Base-by-base conservation (phyloP, 2,329 filamentous ascomycete genomes). In the Colletotrichum orchidophilum region DNA sequence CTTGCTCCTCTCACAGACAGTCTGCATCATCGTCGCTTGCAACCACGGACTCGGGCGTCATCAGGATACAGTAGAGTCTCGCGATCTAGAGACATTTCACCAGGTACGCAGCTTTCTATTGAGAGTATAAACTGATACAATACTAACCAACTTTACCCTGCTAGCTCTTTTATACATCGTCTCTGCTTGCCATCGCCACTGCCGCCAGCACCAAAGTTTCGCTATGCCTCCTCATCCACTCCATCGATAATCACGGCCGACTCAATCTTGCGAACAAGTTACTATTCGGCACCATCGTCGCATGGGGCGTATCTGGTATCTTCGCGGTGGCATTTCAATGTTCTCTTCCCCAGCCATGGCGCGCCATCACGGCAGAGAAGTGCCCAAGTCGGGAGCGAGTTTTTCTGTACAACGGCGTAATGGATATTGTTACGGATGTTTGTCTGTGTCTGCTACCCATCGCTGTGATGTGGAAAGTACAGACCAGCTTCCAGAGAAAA, bases 401-500 rank as follows among this genome's bases (percentile, higher is more conserved):
- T 11, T 65, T 49, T 9, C 53, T 65, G 3, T 65, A 65, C 53
- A 65, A 65, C 1, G 53, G 63, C 1, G 12, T 52, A 9, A 50
- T 58, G 63, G 53, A 65, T 5, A 27, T 65, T 8, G 4, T 3
- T 27, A 65, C 63, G 8, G 53, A 59, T 18, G 21, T 65, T 4
- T n/a, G n/a, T 0, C 53, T 65, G 15, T 59, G 63, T n/a, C 7
- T 35, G 18, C 53, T 58, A 6, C 63, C 53, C 12, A 27, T 65
- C 15, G 63, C 63, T 12, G 59, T 65, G 63, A 50, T 65, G 35
- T 59, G 63, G 63, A 65, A 65, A 18, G 63, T 65, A 6, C 63
- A 65, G 53, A 65, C 63, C 11, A 27, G 12, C 2, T 3, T 50
- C 12, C 26, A 29, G 27, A 33, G 53, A 27, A 65, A 65, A 18